phyloP scores from a whole-genome alignment of 2,329 filamentous ascomycete species.

The Xylaria sp. region DNA sequence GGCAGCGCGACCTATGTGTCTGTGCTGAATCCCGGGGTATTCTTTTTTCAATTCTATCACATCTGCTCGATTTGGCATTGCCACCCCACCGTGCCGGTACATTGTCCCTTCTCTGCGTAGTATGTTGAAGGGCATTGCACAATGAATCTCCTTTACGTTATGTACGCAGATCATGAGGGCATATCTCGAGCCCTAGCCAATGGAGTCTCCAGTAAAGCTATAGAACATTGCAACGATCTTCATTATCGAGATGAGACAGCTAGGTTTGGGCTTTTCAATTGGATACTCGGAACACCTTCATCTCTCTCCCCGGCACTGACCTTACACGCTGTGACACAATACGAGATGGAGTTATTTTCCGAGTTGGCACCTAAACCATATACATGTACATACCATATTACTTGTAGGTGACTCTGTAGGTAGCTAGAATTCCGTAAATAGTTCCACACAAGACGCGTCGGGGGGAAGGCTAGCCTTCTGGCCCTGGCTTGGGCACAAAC shows the following conservation, averaged over 20 bases:
- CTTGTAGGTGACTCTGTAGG: neutral
- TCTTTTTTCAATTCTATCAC: neutral
- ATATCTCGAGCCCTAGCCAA: neutral
- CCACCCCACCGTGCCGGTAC: neutral
- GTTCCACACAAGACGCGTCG: slow-evolving; percentile 22
- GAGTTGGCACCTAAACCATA: slow-evolving; percentile 23
- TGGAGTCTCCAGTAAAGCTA: neutral
- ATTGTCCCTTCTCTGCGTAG: neutral
- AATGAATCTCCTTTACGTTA: neutral
- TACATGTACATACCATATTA: slow-evolving; percentile 11
- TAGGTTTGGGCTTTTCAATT: slow-evolving; percentile 19
- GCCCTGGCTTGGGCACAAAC: slow-evolving; percentile 16
- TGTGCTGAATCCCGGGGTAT: neutral
- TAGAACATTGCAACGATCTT: neutral
- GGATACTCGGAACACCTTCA: slow-evolving; percentile 31
- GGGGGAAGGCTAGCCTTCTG: neutral
- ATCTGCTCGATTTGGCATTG: neutral
- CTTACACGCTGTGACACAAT: slow-evolving; percentile 38
- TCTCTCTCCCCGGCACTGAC: slow-evolving; percentile 25
- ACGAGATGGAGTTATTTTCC: slow-evolving; percentile 33
- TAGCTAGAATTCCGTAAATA: slow-evolving; percentile 8
- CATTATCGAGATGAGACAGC: slow-evolving; percentile 18
- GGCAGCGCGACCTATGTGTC: neutral
- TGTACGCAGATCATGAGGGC: neutral
- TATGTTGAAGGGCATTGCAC: too few relatives aligned